Base-by-base conservation (phyloP, 139 green algal species). In the Pleodorina starrii region DNA sequence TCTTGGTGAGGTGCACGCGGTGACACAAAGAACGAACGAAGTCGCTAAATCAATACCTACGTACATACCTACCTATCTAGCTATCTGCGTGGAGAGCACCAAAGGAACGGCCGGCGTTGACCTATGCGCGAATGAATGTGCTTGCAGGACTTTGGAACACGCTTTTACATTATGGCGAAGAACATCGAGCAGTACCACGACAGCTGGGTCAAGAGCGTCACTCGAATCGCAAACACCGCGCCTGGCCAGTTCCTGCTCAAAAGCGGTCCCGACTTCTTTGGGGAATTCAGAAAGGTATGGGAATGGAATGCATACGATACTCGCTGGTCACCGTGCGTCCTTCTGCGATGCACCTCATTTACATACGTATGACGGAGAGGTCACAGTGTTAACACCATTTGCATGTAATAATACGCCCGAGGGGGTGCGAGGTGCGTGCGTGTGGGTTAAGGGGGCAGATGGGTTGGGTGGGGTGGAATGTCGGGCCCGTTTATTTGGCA, bases 191-290 rank as follows among this genome's bases (percentile, higher is more conserved):
- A 73, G 63, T 42, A 73, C 63, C n/a, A 73, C n/a, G 6, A 5
- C 7, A 29, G 43, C 29, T 73, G 63, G 63, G 29, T 73, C n/a
- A 9, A 42, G 29, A 23, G 43, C 3, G n/a, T 27, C 29, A 16
- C 43, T 5, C 9, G 9, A 6, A 42, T 73, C n/a, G 63, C 63
- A 27, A 43, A 50, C 42, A 51, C 69, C 9, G 19, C 5, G 5
- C 69, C 69, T 32, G 69, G 38, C 17, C 69, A 77, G 38, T 77
- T 51, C 38, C 17, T 77, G 16, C 69, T 77, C 11, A 77, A 77
- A 38, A 32, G 27, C 12, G 69, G 69, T 11, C 69, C 69, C 38
- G 38, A 77, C 38, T 38, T 77, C 5, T 77, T 32, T 1, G 14
- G 19, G 5, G 69, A 48, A 5, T 51, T 17, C n/a, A n/a, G 66